These are phyloP conservation scores for Schizophyllum amplum DNA, from an alignment of 1,284 basidiomycete genomes.

Conservation along the genomic window DNA sequence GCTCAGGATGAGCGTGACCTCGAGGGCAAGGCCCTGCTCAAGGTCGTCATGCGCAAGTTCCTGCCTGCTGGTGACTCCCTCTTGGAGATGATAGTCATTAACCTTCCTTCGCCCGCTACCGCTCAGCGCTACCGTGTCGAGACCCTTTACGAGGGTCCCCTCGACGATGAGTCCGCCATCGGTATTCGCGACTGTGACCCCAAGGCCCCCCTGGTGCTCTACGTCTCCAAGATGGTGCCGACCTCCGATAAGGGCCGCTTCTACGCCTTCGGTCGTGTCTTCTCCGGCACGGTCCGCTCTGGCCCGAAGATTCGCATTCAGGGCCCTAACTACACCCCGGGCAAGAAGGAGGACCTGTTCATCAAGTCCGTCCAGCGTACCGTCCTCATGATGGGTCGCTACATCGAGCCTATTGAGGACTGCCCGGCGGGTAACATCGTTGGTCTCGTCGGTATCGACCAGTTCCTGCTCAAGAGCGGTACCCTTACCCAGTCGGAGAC, in stretches of 20 bases:
- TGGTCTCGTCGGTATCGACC: conserved; percentile 99
- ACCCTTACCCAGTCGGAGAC: conserved; percentile 97
- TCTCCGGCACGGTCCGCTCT: conserved; percentile 95
- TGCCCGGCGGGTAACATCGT: conserved; percentile 99
- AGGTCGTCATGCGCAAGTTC: conserved; percentile 99
- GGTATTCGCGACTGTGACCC: conserved; percentile 99
- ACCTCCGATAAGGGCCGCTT: conserved; percentile 99
- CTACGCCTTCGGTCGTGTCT: conserved; percentile 99
- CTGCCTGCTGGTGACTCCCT: conserved; percentile 98
- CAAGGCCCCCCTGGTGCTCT: conserved; percentile 94
- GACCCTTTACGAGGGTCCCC: conserved; percentile 99
- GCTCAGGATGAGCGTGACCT: conserved; percentile 87
- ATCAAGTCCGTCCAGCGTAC: conserved; percentile 99
- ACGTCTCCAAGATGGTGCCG: conserved; percentile 99
- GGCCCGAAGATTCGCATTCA: conserved; percentile 99
- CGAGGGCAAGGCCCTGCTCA: conserved; percentile 96
- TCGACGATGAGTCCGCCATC: conserved; percentile 99
- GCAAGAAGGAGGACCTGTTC: conserved; percentile 99
- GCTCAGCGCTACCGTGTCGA: conserved; percentile 99
- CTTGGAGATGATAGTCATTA: conserved; percentile 99
- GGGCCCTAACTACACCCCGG: conserved; percentile 97
- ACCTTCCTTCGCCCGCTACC: conserved; percentile 94
- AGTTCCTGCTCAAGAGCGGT: conserved; percentile 99
- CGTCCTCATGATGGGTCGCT: conserved; percentile 99
- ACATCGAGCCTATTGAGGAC: conserved; percentile 98